Percentiles rank a stretch among this genome's conserved stretches.
Conservation (phyloP, 2,329 filamentous ascomycete genomes). For the Beauveria scarabaeidicola region DNA sequence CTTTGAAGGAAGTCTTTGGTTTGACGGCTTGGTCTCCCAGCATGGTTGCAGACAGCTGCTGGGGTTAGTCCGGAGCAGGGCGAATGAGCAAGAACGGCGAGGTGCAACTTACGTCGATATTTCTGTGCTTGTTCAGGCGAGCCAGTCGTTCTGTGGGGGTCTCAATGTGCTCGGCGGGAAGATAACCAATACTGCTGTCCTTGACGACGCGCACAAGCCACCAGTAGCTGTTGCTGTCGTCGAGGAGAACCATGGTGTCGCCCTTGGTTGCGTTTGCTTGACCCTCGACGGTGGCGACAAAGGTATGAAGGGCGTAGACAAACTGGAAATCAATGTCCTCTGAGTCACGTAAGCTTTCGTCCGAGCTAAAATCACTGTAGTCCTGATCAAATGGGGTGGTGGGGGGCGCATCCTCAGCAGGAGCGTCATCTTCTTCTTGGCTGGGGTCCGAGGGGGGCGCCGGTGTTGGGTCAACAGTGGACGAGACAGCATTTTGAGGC, state of each 20-base stretch:
- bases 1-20: constrained; percentile 72
- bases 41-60: constrained; percentile 53
- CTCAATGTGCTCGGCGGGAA: constrained; percentile 96
- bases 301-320: constrained; percentile 95
- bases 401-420: constrained; percentile 51
- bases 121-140: constrained; percentile 92
- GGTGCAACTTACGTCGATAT: constrained; percentile 70
- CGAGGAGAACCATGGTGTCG: constrained; percentile 95
- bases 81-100: neutral
- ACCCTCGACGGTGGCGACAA: constrained; percentile 94
- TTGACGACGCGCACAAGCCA: constrained; percentile 97
- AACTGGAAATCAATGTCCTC: constrained; percentile 99
- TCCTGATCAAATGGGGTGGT: constrained; percentile 46
- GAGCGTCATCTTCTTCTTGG: constrained; percentile 31
- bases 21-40: constrained; percentile 62
- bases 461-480: neutral
- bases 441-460: neutral
- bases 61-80: constrained; percentile 12
- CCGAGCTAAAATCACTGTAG: constrained; percentile 63
- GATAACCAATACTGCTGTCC: constrained; percentile 89
- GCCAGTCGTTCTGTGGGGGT: constrained; percentile 92
- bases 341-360: constrained; percentile 81
- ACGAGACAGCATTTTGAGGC: neutral
- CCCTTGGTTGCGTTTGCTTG: constrained; percentile 98
- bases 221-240: constrained; percentile 99